Percentiles rank a stretch among this genome's conserved stretches.
These are phyloP conservation scores for Myriosclerotinia scirpicola DNA, from an alignment of 2,329 filamentous ascomycete genomes.

Conservation along the genomic window DNA sequence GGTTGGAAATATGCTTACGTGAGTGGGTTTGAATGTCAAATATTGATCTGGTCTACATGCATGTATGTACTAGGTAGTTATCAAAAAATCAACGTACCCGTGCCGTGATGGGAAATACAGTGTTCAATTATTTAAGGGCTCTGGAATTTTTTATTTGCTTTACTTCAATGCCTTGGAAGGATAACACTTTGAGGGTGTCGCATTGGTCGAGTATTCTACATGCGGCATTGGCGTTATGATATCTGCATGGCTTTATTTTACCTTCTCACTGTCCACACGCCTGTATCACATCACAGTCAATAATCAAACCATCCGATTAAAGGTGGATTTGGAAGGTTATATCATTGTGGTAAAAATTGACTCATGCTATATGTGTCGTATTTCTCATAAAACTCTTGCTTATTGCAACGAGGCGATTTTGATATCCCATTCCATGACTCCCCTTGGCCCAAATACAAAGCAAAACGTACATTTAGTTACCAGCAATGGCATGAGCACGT, in stretches of 20 bases:
- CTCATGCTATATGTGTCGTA: conserved; percentile 37
- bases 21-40: background rate
- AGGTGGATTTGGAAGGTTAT: conserved; percentile 18
- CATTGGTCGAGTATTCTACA: too few species aligned
- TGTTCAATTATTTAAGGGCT: background rate
- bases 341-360: conserved; percentile 38
- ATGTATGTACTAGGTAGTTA: too few species aligned
- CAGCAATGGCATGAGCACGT: conserved; percentile 58
- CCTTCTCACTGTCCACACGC: background rate
- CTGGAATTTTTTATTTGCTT: too few species aligned
- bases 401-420: conserved; percentile 33
- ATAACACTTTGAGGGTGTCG: background rate
- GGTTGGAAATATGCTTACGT: background rate
- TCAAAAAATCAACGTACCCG: too few species aligned
- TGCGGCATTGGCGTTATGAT: too few species aligned
- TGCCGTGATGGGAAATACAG: too few species aligned
- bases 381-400: conserved; percentile 32
- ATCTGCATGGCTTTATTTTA: background rate
- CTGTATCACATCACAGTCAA: background rate
- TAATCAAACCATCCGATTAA: conserved; percentile 3
- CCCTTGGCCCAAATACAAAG: conserved; percentile 32
- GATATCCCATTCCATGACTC: conserved; percentile 39
- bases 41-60: too few species aligned
- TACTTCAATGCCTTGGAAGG: background rate
- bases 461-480: conserved; percentile 38